Evolutionary conservation across 2,329 filamentous ascomycete genomes (phyloP), one percentile per base, ranked within the genome.

Genomic region (Aspergillus quadricinctus): DNA sequence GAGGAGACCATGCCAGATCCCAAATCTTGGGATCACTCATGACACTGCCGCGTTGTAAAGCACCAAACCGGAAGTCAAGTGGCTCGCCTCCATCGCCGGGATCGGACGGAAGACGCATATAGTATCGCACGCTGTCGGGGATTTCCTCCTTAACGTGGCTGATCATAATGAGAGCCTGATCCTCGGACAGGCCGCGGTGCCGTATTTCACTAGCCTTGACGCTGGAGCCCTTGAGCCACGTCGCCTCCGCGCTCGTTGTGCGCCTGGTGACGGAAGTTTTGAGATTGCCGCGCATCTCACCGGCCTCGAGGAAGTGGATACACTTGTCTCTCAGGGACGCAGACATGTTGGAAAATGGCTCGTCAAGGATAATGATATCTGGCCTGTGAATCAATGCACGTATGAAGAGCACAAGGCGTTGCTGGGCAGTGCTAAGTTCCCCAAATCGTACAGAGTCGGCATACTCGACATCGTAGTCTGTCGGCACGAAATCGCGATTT

Each of bases 61-160:
- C 53, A 5, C 71, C 72, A 28, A 69, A 62, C 5, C 65, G 65
- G 59, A 75, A 74, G 53, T 72, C 68, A 28, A 72, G 53, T 1
- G 61, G 50, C 19, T 66, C 61, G 1, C 58, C 48, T 0, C 54
- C 61, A 21, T 66, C 64, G 6, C 55, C 64, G 3, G 46, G 25
- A 19, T 63, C 65, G 5, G 70, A 72, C 1, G 93, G 92, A 29
- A 97, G 77, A 70, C 90, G 92, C 51, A 97, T 80, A 88, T 89
- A 97, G 69, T 95, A 86, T 49, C 90, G 78, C 25, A 97, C 83
- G 62, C 87, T 88, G 50, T 88, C 86, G 0, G 94, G 94, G 9
- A 97, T 89, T 73, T 99, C 94, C 66, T 96, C 92, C 60, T 86
- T 87, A 58, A 93, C 81, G 75, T 99, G 94, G 59, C 91, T 94